Evolutionary conservation across 345 rosid genomes (phyloP).

Genomic region (Linum lewisii): DNA sequence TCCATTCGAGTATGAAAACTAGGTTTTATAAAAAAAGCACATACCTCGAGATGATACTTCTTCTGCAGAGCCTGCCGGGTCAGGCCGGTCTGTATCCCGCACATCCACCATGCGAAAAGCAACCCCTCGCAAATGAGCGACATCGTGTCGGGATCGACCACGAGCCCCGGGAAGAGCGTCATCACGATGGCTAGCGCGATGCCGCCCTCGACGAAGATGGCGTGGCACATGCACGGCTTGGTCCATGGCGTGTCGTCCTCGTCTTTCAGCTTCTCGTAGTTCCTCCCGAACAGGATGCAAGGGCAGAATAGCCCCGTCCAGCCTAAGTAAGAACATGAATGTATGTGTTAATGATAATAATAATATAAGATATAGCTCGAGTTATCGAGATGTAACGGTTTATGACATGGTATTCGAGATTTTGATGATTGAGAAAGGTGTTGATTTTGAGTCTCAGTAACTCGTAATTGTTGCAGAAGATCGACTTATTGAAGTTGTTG

Average conservation of each 20-base stretch:
- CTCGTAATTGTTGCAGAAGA: too few species aligned
- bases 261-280: constrained; percentile 62
- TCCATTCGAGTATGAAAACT: too few species aligned
- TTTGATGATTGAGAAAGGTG: too few species aligned
- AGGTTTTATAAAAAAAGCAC: too few species aligned
- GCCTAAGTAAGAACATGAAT: too few species aligned
- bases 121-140: constrained; percentile 84
- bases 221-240: constrained; percentile 77
- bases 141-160: constrained; percentile 53
- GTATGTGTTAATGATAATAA: too few species aligned
- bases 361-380: too few species aligned
- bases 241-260: constrained; percentile 74
- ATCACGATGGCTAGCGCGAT: constrained; percentile 62
- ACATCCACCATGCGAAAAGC: constrained; percentile 96
- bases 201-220: constrained; percentile 80
- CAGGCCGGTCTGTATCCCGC: constrained; percentile 91
- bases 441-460: too few species aligned
- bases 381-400: too few species aligned
- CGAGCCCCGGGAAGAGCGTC: constrained; percentile 46
- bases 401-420: too few species aligned
- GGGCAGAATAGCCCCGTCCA: constrained; percentile 90
- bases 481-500: too few species aligned
- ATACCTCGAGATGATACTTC: constrained; percentile 85
- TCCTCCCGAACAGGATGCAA: constrained; percentile 82
- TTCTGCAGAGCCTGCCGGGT: constrained; percentile 66